Conservation (phyloP, 192 early-diverging fungal species). For the Coemansia sp. region DNA sequence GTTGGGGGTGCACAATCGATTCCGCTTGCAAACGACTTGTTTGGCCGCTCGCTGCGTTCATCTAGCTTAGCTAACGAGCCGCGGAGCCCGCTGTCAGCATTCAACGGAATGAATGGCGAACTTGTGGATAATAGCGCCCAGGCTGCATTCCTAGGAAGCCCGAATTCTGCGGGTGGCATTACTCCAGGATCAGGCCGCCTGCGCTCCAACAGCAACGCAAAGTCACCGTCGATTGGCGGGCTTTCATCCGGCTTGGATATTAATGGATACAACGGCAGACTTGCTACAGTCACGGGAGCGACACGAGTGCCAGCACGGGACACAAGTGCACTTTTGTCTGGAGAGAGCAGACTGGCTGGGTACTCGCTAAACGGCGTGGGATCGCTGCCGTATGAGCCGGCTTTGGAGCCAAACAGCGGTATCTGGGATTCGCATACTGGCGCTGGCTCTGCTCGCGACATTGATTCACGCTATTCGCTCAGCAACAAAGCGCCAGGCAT, state of each 20-base stretch:
- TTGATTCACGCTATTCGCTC: conserved; percentile 14
- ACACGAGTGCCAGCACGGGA: conserved; percentile 5
- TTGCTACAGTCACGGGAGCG: conserved; percentile 2
- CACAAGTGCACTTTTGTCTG: conserved; percentile 20
- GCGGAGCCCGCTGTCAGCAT: conserved; percentile 27
- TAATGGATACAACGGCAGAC: conserved; percentile 6
- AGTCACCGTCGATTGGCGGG: conserved; percentile 28
- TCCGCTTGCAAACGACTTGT: conserved; percentile 30
- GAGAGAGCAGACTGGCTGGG: conserved; percentile 26
- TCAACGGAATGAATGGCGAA: conserved; percentile 10
- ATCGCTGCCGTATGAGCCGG: conserved; percentile 13
- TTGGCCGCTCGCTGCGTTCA: conserved; percentile 43
- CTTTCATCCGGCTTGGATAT: conserved; percentile 24
- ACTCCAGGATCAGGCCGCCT: conserved; percentile 14
- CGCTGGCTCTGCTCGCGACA: conserved; percentile 6
- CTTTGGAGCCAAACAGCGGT: conserved; percentile 9
- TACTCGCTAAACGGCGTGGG: conserved; percentile 33
- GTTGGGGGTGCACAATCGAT: conserved; percentile 34
- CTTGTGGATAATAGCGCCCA: conserved; percentile 2
- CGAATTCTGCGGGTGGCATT: conserved; percentile 11
- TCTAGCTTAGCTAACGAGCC: conserved; percentile 38
- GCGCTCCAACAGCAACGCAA: conserved; percentile 37
- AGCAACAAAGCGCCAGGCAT: conserved; percentile 5
- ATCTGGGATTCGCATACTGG: conserved; percentile 29
- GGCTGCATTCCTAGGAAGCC: conserved; percentile 24